Conservation (phyloP, 441 rosid species). For the Macaranga tanarius region DNA sequence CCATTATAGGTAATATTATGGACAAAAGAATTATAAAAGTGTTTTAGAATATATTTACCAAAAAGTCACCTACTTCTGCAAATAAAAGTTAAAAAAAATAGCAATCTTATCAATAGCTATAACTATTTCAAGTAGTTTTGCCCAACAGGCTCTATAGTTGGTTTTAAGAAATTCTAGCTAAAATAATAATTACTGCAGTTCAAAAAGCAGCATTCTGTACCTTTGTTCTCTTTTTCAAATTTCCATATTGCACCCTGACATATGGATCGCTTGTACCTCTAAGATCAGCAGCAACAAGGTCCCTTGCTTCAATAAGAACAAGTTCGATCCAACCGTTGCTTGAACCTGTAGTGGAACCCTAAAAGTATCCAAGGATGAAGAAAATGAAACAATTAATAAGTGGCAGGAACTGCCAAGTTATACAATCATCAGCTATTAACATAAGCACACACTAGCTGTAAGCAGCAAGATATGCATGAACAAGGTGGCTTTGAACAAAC, state of each 20-base stretch:
- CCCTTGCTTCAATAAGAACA: constrained; percentile 80
- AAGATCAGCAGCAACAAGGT: constrained; percentile 89
- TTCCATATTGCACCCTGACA: constrained; percentile 88
- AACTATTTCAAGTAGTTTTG: too few relatives aligned
- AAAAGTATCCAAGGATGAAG: constrained; percentile 17
- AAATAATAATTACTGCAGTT: background rate
- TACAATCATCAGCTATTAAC: background rate
- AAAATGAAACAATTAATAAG: background rate
- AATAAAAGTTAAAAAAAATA: too few relatives aligned
- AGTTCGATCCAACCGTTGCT: constrained; percentile 81
- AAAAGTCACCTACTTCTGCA: too few relatives aligned
- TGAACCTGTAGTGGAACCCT: constrained; percentile 44
- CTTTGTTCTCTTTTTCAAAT: constrained; percentile 81
- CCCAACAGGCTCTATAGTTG: too few relatives aligned
- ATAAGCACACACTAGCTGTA: background rate
- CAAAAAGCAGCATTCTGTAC: constrained; percentile 19
- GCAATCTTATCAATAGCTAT: too few relatives aligned
- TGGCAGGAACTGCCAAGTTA: background rate
- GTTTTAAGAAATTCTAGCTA: background rate
- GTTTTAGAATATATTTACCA: too few relatives aligned
- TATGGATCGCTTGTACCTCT: constrained; percentile 99
- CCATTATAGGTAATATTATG: too few relatives aligned
- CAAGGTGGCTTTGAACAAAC: background rate
- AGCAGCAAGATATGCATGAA: background rate
- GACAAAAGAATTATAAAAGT: too few relatives aligned